These are phyloP conservation scores for Diaporthe citriasiana DNA, from an alignment of 2,329 filamentous ascomycete species.

Conservation along the genomic window DNA sequence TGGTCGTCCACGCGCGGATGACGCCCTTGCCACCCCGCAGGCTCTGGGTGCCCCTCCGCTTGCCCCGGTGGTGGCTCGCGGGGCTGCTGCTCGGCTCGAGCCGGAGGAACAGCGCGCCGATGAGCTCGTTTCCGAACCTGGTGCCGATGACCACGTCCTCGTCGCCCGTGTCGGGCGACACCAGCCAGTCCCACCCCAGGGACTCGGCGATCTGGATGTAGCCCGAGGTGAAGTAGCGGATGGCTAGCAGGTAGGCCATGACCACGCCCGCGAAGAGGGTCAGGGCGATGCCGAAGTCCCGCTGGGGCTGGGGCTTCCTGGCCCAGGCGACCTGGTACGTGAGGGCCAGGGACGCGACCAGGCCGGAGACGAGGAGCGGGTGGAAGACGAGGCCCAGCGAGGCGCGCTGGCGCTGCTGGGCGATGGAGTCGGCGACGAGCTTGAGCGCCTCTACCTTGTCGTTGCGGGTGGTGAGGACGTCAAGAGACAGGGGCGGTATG, in stretches of 20 bases:
- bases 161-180: constrained; percentile 55
- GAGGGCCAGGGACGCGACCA: constrained; percentile 59
- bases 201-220: constrained; percentile 76
- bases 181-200: constrained; percentile 74
- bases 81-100: constrained; percentile 67
- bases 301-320: constrained; percentile 47
- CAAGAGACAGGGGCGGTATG: constrained; percentile 75
- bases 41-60: constrained; percentile 55
- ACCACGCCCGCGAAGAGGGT: constrained; percentile 72
- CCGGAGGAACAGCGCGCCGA: constrained; percentile 79
- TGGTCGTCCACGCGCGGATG: constrained; percentile 87
- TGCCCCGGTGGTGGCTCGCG: constrained; percentile 45
- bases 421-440: constrained; percentile 84
- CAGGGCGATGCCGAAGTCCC: constrained; percentile 68
- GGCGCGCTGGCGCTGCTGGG: constrained; percentile 82
- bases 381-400: constrained; percentile 75
- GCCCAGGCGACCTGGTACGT: constrained; percentile 64
- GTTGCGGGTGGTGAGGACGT: constrained; percentile 64
- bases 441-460: constrained; percentile 78
- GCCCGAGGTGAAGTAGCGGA: constrained; percentile 71
- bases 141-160: constrained; percentile 75
- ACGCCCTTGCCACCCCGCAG: constrained; percentile 74
- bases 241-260: constrained; percentile 73
- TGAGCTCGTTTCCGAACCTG: constrained; percentile 76
- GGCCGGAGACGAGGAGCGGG: constrained; percentile 65